Base-by-base conservation (phyloP, 768 basidiomycete species). In the Paxillus ammoniavirescens region DNA sequence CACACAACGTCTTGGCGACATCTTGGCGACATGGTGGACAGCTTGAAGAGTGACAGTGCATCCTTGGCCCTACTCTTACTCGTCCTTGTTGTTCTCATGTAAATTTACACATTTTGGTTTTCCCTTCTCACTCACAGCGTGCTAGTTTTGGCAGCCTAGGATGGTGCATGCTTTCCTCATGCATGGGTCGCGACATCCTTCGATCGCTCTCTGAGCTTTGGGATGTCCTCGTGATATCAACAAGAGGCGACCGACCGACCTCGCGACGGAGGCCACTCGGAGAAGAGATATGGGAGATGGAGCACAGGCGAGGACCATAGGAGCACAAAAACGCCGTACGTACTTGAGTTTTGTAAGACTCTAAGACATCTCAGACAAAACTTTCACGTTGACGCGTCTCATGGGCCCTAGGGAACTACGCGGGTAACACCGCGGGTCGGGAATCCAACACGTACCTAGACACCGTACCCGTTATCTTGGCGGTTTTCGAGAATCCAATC, bases 91-190 rank as follows among this genome's bases (percentile, higher is more conserved):
- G 53, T 79, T 43, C 71, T 86, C 50, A 61, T 85, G 83, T 82
- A 64, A 46, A 41, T 49, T 26, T 26, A 26, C 47, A 40, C 42
- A 12, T 36, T 18, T 47, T 50, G 6, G 15, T 46, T 35, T 23
- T 28, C 14, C 1, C 30, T 47, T 1, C 40, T 43, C 53, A 49
- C 54, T 51, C 7, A 17, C 44, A 33, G 10, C 36, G 61, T 42
- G 14, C 21, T 15, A 84, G 82, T 37, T 64, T 78, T 37, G 75
- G 78, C 14, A 72, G 78, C 28, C 61, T 87, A 7, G 76, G 77
- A 40, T 86, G 86, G 83, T 89, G 86, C 62, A 67, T 86, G 54
- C 67, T 88, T 47, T 85, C 84, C 33, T 87, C 85, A 7, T 86
- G 86, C 70, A 65, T 87, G 53, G 86, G 86, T 28, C 70, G 72